Conservation (phyloP, 2,329 filamentous ascomycete species). For the Chrysoporthe puriensis region DNA sequence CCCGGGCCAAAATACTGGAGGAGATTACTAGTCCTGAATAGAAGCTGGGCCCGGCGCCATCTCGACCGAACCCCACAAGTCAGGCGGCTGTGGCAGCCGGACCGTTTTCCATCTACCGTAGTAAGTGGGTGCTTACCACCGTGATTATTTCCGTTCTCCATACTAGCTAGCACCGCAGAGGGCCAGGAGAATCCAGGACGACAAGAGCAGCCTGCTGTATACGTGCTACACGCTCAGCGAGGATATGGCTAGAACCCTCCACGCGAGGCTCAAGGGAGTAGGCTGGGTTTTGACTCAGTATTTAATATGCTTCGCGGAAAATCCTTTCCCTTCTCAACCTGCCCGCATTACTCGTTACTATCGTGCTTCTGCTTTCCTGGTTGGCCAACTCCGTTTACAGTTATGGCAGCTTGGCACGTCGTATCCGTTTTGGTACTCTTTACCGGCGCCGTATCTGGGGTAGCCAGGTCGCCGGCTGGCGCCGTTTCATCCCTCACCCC, state of each 20-base stretch:
- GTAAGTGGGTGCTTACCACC: not conserved
- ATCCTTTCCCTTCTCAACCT: not conserved
- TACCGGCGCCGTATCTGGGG: slow-evolving; percentile 3
- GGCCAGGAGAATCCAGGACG: not conserved
- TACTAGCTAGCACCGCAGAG: not conserved
- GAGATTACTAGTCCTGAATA: slow-evolving; percentile 4
- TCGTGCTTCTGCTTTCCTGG: not conserved
- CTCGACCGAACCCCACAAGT: not conserved
- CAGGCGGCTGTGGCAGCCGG: not conserved
- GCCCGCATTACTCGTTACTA: not conserved
- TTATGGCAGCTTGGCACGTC: slow-evolving; percentile 16
- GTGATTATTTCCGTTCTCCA: slow-evolving; percentile 2
- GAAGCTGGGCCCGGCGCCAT: not conserved
- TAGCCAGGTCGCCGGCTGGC: not conserved
- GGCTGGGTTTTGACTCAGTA: not conserved
- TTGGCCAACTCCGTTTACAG: no score
- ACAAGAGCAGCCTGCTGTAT: not conserved
- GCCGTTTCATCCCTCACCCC: not conserved
- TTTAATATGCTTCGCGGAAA: slow-evolving; percentile 7
- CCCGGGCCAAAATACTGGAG: not conserved
- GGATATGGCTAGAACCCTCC: not conserved
- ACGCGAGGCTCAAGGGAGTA: not conserved
- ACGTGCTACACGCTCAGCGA: not conserved
- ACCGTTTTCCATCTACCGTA: not conserved
- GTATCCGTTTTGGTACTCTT: slow-evolving; percentile 17